phyloP scores from a whole-genome alignment of 1,284 basidiomycete genomes.

The Ceratobasidium papillatum region DNA sequence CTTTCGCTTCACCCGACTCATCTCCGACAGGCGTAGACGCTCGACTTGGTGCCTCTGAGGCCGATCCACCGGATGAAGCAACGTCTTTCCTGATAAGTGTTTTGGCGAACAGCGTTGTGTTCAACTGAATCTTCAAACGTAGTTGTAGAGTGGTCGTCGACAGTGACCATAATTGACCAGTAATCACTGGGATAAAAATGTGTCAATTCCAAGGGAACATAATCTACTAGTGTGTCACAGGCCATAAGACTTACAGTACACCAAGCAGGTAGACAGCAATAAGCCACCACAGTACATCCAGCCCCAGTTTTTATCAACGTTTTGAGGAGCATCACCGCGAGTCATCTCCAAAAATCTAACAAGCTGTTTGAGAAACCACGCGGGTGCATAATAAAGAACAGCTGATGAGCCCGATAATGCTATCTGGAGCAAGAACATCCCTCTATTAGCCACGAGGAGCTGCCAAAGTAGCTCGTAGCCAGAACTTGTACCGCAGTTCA shows the following conservation, averaged over 20 bases:
- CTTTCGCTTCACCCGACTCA: slow-evolving; percentile 48
- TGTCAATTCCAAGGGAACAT: slow-evolving; percentile 46
- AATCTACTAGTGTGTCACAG: background rate
- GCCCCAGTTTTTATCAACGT: slow-evolving; percentile 53
- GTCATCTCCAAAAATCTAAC: slow-evolving; percentile 75
- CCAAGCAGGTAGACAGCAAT: slow-evolving; percentile 68
- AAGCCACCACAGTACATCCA: slow-evolving; percentile 70
- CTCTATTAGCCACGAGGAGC: slow-evolving; percentile 63
- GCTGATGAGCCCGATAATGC: slow-evolving; percentile 70
- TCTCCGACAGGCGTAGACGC: slow-evolving; percentile 46
- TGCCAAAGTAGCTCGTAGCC: slow-evolving; percentile 71
- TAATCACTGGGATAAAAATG: slow-evolving; percentile 40
- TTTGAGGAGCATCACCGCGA: slow-evolving; percentile 55
- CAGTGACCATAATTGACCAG: slow-evolving; percentile 56
- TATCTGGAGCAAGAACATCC: slow-evolving; percentile 58
- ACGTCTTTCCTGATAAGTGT: slow-evolving; percentile 89
- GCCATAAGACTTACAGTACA: slow-evolving; percentile 61
- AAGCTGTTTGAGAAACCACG: slow-evolving; percentile 75
- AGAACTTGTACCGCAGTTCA: slow-evolving; percentile 54
- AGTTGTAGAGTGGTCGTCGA: slow-evolving; percentile 71
- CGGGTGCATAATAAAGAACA: slow-evolving; percentile 77
- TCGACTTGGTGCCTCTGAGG: slow-evolving; percentile 40
- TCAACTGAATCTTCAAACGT: slow-evolving; percentile 81
- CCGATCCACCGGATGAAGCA: slow-evolving; percentile 61
- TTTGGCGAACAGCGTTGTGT: slow-evolving; percentile 87